phyloP scores from a whole-genome alignment of 2,329 filamentous ascomycete genomes.

The Fusarium hainanense region DNA sequence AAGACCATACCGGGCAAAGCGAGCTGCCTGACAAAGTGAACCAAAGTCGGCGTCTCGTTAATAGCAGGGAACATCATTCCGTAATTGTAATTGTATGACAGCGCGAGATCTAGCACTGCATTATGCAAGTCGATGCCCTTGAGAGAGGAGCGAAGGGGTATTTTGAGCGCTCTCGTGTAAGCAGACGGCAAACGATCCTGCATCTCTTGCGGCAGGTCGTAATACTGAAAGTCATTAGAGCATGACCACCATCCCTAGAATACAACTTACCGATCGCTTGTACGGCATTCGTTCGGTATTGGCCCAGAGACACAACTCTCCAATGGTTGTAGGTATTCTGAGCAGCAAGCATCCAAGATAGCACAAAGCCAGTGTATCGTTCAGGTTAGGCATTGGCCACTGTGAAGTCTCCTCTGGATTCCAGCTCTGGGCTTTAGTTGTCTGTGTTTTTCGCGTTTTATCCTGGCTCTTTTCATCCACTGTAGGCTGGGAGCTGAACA shows the following conservation, averaged over 20 bases:
- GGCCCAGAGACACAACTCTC: conserved; percentile 77
- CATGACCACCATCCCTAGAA: not conserved
- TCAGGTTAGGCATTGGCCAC: conserved; percentile 71
- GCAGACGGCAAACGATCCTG: conserved; percentile 69
- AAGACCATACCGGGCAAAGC: conserved; percentile 74
- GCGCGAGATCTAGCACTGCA: conserved; percentile 69
- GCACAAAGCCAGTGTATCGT: conserved; percentile 81
- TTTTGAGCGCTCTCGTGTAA: conserved; percentile 70
- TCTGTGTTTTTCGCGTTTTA: conserved; percentile 33
- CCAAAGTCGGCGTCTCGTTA: conserved; percentile 75
- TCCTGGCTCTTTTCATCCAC: conserved; percentile 29
- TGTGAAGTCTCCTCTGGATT: conserved; percentile 56
- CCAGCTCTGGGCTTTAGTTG: conserved; percentile 57
- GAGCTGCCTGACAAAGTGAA: conserved; percentile 76
- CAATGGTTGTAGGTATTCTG: conserved; percentile 78
- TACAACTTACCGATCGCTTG: conserved; percentile 69
- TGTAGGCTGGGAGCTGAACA: conserved; percentile 55
- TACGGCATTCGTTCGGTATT: conserved; percentile 76
- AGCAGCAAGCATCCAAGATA: conserved; percentile 83
- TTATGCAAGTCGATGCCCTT: conserved; percentile 71
- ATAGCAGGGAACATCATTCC: conserved; percentile 77
- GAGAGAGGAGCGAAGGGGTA: conserved; percentile 55
- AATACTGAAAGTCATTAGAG: conserved; percentile 55
- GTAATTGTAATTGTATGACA: conserved; percentile 75
- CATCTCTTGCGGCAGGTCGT: conserved; percentile 72